Evolutionary conservation across 2,329 filamentous ascomycete genomes (phyloP), one percentile per base, ranked within the genome.

Genomic region (Apiospora marii): DNA sequence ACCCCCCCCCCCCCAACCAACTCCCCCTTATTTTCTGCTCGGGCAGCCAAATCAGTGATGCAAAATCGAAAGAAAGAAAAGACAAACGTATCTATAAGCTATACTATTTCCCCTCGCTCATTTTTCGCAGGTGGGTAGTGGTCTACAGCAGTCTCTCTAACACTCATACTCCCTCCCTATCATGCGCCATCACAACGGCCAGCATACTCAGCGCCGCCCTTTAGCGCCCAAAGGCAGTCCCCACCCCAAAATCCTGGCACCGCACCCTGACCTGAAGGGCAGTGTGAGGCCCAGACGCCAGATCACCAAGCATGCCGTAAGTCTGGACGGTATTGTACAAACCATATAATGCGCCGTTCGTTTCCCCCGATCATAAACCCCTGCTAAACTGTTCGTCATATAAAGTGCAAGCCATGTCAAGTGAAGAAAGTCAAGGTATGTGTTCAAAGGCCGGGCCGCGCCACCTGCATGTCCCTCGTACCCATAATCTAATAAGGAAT

Each of bases 391-490:
- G 5, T 2, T 68, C 41, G 13, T 64, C 7, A 7, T 34, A 46
- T 48, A 43, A 27, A 68, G 67, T 68, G 67, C 34, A 68, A 68
- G 67, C 41, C 67, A 30, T 68, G 67, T 14, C 67, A 27, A n/a
- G 41, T 27, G 41, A 68, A 68, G 46, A 68, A 68, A 13, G 67
- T 68, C 67, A 68, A 68, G 67, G 67, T 68, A 68, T 19, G 67
- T n/a, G 19, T 41, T 19, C 30, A 8, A n/a, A 49, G n/a, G 12
- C 19, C 46, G 46, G 3, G 46, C 46, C 8, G 46, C 19, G 46
- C 27, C 12, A 1, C 6, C 46, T 49, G 46, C 6, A 49, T 49
- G 22, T n/a, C 58, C 34, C 12, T 64, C 13, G 10, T 41, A 41
- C 34, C 12, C 41, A 19, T 24, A 34, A 61, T 4, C 58, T 41